phyloP scores from a whole-genome alignment of 2,329 filamentous ascomycete genomes.

The Phialophora tarda region DNA sequence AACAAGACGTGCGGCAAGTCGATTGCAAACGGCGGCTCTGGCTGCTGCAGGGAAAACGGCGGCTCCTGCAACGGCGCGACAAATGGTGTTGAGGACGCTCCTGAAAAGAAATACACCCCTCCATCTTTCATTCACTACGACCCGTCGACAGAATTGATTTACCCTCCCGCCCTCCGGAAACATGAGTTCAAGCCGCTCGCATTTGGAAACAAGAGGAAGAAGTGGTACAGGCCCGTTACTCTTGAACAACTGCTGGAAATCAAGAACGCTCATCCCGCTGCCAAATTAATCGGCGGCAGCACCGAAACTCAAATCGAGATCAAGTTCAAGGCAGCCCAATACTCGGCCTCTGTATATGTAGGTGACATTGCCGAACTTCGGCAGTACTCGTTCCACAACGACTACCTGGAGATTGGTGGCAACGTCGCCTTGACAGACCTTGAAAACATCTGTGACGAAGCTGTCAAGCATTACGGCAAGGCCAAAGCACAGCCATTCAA shows the following conservation, averaged over 20 bases:
- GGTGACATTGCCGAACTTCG: slow-evolving; percentile 90
- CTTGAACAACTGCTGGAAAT: slow-evolving; percentile 88
- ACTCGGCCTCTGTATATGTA: slow-evolving; percentile 86
- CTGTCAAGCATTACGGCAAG: slow-evolving; percentile 76
- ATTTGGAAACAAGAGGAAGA: slow-evolving; percentile 93
- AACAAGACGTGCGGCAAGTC: slow-evolving; percentile 65
- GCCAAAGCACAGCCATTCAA: slow-evolving; percentile 76
- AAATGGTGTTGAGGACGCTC: slow-evolving; percentile 42
- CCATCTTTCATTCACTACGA: slow-evolving; percentile 95
- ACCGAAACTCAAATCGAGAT: slow-evolving; percentile 98
- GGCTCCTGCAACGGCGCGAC: slow-evolving; percentile 69
- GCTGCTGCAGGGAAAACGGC: slow-evolving; percentile 73
- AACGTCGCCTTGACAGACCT: slow-evolving; percentile 93
- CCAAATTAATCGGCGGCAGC: slow-evolving; percentile 94
- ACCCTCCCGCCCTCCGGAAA: slow-evolving; percentile 82
- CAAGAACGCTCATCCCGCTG: slow-evolving; percentile 80
- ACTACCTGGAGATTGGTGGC: slow-evolving; percentile 87
- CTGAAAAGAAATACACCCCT: slow-evolving; percentile 70
- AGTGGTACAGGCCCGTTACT: slow-evolving; percentile 89
- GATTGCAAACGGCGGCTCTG: slow-evolving; percentile 63
- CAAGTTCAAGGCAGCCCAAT: slow-evolving; percentile 95
- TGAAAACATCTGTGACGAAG: slow-evolving; percentile 80
- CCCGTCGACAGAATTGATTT: slow-evolving; percentile 92
- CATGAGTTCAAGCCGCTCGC: slow-evolving; percentile 80
- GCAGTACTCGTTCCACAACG: slow-evolving; percentile 77